Percentiles rank a stretch among this genome's conserved stretches.
Conservation (phyloP, 2,329 filamentous ascomycete species). For the Xylaria digitata region DNA sequence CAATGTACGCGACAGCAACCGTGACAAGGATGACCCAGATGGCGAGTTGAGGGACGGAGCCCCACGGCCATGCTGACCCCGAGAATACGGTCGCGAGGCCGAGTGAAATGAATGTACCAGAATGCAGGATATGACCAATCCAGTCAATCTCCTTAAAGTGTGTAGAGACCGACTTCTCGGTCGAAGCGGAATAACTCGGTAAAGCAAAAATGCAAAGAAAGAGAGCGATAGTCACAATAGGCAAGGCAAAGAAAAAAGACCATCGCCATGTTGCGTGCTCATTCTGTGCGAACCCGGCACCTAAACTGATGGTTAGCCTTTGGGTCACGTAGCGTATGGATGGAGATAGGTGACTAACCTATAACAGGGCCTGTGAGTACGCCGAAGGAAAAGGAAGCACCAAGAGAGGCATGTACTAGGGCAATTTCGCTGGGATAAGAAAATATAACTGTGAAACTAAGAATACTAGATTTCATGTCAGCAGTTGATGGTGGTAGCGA, state of each 20-base stretch:
- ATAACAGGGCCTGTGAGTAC: constrained; percentile 46
- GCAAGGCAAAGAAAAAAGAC: constrained; percentile 43
- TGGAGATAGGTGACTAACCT: constrained; percentile 42
- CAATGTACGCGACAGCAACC: constrained; percentile 54
- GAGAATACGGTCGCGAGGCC: constrained; percentile 57
- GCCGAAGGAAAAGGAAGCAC: constrained; percentile 47
- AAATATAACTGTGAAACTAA: constrained; percentile 43
- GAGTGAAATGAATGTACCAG: constrained; percentile 50
- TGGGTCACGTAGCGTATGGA: constrained; percentile 26
- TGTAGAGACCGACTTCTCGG: constrained; percentile 37
- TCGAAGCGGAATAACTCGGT: constrained; percentile 51
- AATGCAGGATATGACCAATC: constrained; percentile 58
- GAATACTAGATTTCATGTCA: constrained; percentile 30
- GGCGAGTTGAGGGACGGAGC: constrained; percentile 58
- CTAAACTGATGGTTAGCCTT: constrained; percentile 35
- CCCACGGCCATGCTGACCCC: constrained; percentile 62
- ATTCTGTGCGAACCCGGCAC: constrained; percentile 52
- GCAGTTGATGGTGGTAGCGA: not conserved
- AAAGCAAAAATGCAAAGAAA: constrained; percentile 57
- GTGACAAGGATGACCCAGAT: constrained; percentile 59
- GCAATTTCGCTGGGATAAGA: constrained; percentile 41
- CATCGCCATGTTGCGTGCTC: constrained; percentile 55
- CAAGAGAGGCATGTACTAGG: constrained; percentile 40
- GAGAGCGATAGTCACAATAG: constrained; percentile 32
- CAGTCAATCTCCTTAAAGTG: constrained; percentile 54